Conservation (phyloP, 306 rosid genomes). For the Boehmeria nivea region DNA sequence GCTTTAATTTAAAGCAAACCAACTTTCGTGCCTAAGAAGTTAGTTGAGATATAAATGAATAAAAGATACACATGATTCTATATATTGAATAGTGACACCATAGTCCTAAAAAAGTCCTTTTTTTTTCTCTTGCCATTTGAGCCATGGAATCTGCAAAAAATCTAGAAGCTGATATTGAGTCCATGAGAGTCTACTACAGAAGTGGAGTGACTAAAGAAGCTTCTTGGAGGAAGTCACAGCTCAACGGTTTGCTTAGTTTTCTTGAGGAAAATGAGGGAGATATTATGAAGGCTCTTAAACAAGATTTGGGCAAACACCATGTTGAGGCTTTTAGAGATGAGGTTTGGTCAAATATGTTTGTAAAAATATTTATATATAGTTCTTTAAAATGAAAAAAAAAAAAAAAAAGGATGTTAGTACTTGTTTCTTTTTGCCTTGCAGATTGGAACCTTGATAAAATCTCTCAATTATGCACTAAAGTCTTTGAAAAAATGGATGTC, state of each 20-base stretch:
- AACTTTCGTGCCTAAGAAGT: too few species aligned
- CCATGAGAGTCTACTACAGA: slow-evolving; percentile 38
- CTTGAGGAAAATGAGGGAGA: slow-evolving; percentile 38
- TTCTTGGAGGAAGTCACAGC: slow-evolving; percentile 70
- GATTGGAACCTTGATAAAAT: slow-evolving; percentile 50
- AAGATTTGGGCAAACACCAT: slow-evolving; percentile 62
- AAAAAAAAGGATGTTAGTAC: not conserved
- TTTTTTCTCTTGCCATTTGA: not conserved
- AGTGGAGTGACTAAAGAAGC: slow-evolving; percentile 56
- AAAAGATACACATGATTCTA: too few species aligned
- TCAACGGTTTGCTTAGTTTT: slow-evolving; percentile 37
- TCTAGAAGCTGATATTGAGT: slow-evolving; percentile 31
- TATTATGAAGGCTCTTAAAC: slow-evolving; percentile 51
- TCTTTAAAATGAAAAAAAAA: not conserved
- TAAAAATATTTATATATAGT: not conserved
- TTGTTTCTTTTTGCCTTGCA: slow-evolving; percentile 15
- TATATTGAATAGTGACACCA: too few species aligned
- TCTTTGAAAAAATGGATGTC: slow-evolving; percentile 56
- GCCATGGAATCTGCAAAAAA: not conserved
- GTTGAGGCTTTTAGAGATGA: slow-evolving; percentile 78
- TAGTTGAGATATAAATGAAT: too few species aligned
- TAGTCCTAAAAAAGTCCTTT: too few species aligned
- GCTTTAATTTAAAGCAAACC: too few species aligned
- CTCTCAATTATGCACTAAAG: slow-evolving; percentile 38
- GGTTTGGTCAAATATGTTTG: slow-evolving; percentile 24